A percentile compares a stretch with the other conserved stretches of the same genome.
Evolutionary conservation across 352 stramenopile genomes (phyloP).

Genomic region (Phytophthora foliorum): DNA sequence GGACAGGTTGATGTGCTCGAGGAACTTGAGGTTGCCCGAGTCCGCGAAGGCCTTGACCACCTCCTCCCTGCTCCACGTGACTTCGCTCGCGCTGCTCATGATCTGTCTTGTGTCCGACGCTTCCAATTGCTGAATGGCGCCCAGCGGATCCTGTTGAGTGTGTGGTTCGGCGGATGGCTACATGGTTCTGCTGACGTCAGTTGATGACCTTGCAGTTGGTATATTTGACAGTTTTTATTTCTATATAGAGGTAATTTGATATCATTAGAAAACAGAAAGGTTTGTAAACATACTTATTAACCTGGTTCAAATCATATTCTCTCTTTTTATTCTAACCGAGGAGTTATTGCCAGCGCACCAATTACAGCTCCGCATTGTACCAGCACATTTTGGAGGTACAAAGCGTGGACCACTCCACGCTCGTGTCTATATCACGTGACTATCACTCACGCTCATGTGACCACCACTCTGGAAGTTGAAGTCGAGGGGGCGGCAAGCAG

Average conservation of each 20-base stretch:
- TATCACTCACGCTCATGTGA: slow-evolving; percentile 8
- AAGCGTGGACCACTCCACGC: neutral
- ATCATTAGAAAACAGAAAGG: no score
- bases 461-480: slow-evolving; percentile 23
- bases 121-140: slow-evolving; percentile 34
- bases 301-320: neutral
- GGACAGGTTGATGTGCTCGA: slow-evolving; percentile 80
- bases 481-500: slow-evolving; percentile 10
- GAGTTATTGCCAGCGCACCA: neutral
- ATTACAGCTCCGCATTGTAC: slow-evolving; percentile 14
- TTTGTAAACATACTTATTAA: neutral
- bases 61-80: slow-evolving; percentile 56
- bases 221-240: neutral
- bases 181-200: slow-evolving; percentile 3
- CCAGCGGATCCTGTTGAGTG: no score
- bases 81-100: slow-evolving; percentile 44
- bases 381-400: slow-evolving; percentile 29
- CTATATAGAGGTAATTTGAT: no score
- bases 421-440: slow-evolving; percentile 14
- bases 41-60: slow-evolving; percentile 62
- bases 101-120: neutral
- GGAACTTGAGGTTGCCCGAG: slow-evolving; percentile 71
- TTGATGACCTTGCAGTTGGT: neutral
- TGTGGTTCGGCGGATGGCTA: slow-evolving; percentile 35
- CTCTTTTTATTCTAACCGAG: neutral